A percentile compares a stretch with the other conserved stretches of the same genome.
phyloP scores from a whole-genome alignment of 352 stramenopile species.

The Vaucheria bursata region DNA sequence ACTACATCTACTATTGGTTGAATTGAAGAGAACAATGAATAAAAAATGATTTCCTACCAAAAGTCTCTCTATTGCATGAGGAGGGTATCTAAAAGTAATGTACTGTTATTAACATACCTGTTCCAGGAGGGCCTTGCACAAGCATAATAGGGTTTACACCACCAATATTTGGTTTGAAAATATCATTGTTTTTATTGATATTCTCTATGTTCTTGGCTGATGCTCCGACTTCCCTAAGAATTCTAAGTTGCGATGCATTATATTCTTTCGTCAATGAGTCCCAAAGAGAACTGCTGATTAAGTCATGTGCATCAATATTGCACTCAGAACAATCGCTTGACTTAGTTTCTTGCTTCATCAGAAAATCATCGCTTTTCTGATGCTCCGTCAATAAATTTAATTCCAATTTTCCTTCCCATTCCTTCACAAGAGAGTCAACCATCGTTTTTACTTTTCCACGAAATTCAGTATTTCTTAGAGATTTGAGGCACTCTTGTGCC shows the following conservation, averaged over 20 bases:
- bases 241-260: constrained; percentile 25
- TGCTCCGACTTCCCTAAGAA: constrained; percentile 31
- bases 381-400: background rate
- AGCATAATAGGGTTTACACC: constrained; percentile 14
- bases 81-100: background rate
- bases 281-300: constrained; percentile 27
- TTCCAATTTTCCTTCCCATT: background rate
- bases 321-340: background rate
- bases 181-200: too few relatives aligned
- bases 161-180: too few relatives aligned
- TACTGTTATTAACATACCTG: background rate
- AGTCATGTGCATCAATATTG: background rate
- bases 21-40: background rate
- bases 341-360: constrained; percentile 5
- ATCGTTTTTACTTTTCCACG: background rate
- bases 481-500: background rate
- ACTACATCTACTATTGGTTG: background rate
- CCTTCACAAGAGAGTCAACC: background rate
- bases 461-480: background rate
- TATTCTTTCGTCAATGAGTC: constrained; percentile 17
- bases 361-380: background rate
- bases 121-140: constrained; percentile 31
- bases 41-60: background rate
- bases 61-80: background rate
- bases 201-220: constrained; percentile 4